Percentiles rank a stretch among this genome's conserved stretches.
These are phyloP conservation scores for Phytopythium boreale DNA, from an alignment of 352 stramenopile species.

Conservation along the genomic window DNA sequence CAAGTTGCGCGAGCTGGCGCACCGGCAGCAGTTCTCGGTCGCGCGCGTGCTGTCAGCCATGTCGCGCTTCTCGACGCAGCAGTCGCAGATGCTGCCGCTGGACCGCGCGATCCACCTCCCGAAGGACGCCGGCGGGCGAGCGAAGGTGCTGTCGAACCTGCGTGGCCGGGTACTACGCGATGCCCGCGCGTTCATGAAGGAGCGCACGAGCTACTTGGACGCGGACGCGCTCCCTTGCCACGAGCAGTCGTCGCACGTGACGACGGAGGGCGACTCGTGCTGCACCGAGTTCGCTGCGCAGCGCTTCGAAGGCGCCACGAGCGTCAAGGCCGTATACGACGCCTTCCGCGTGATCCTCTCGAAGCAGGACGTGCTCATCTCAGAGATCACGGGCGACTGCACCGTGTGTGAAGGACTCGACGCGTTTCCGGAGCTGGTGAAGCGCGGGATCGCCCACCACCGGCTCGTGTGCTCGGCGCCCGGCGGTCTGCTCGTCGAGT, in stretches of 20 bases:
- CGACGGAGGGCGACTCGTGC: not conserved
- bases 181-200: slow-evolving; percentile 22
- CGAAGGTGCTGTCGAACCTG: slow-evolving; percentile 10
- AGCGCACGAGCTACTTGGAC: slow-evolving; percentile 21
- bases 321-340: slow-evolving; percentile 5
- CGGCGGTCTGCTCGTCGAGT: slow-evolving; percentile 24
- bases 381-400: slow-evolving; percentile 6
- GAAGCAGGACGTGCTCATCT: slow-evolving; percentile 4
- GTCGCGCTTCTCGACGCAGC: slow-evolving; percentile 1
- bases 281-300: not conserved
- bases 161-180: slow-evolving; percentile 19
- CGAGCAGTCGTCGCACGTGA: slow-evolving; percentile 8
- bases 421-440: not conserved
- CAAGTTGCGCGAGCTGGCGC: slow-evolving; percentile 18
- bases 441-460: slow-evolving; percentile 19
- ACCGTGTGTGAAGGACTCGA: slow-evolving; percentile 22
- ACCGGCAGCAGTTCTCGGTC: slow-evolving; percentile 20
- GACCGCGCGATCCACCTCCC: slow-evolving; percentile 23
- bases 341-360: not conserved
- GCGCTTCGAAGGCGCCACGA: not conserved
- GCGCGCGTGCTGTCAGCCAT: slow-evolving; percentile 22
- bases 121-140: slow-evolving; percentile 10
- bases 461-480: slow-evolving; percentile 24
- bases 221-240: not conserved
- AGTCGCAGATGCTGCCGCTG: slow-evolving; percentile 20